These are phyloP conservation scores for Prosopis cineraria DNA, from an alignment of 306 rosid species.

Conservation along the genomic window DNA sequence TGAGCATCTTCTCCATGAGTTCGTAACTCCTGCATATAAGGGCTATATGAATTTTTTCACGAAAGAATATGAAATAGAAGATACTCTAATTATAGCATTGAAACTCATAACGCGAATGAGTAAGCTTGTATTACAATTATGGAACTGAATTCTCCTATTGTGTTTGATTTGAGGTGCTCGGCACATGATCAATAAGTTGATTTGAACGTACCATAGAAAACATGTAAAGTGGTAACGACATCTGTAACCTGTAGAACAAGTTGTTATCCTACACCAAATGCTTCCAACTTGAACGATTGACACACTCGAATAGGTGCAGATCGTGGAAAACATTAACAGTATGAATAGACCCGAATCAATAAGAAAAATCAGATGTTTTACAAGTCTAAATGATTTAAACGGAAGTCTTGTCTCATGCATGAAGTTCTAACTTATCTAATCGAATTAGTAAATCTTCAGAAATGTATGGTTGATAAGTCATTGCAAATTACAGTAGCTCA, in stretches of 20 bases:
- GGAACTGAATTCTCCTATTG: constrained; percentile 3
- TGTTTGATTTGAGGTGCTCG: constrained; percentile 5
- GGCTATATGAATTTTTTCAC: constrained; percentile 8
- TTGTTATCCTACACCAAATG: background rate
- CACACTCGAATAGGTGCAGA: constrained; percentile 7
- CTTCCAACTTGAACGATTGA: background rate
- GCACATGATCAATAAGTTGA: background rate
- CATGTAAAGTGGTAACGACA: background rate
- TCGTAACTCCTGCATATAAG: constrained; percentile 78
- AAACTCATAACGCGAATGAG: background rate
- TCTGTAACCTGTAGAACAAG: background rate
- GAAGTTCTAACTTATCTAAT: background rate
- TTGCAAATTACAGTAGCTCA: background rate
- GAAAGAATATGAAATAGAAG: constrained; percentile 30
- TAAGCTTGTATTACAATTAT: background rate
- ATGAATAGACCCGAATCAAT: background rate
- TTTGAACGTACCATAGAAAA: background rate
- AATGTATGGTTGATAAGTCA: background rate
- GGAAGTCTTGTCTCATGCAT: constrained; percentile 9
- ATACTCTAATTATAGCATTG: constrained; percentile 18
- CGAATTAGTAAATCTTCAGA: constrained; percentile 13
- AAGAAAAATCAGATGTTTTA: background rate
- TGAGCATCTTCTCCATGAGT: constrained; percentile 82
- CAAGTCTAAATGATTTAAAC: background rate
- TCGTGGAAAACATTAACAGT: background rate